Evolutionary conservation across 768 basidiomycete species (phyloP), one percentile per base, ranked within the genome.

Genomic region (Suillus brevipes): DNA sequence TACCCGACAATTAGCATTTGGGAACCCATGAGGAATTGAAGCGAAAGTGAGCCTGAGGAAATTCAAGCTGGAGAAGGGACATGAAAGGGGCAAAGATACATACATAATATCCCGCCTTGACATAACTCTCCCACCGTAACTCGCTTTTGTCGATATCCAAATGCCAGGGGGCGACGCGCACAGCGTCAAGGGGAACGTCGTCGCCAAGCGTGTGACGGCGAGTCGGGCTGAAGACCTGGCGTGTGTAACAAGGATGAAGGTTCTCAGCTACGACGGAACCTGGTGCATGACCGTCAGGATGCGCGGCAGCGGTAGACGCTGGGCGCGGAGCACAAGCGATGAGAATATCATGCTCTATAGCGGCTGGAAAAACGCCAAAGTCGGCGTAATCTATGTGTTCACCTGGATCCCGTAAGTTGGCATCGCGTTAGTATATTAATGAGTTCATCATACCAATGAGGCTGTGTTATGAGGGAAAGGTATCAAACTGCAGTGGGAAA

Each of bases 361-460:
- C 94, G n/a, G 89, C 84, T 18, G 93, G 94, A 42, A 95, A 82
- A 9, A 92, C 92, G 4, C 93, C 93, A 68, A 94, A 93, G 34
- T 93, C 79, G 0, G 89, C 86, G 68, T 94, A 94, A 75, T 94
- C 92, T 73, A 94, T 90, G 72, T 94, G 90, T 78, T 93, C 91
- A 38, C 91, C 91, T 87, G 78, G 73, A 20, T 77, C 62, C 60
- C 64, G 34, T n/a, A 38, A 53, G 61, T 62, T 56, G 47, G 43
- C 25, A 53, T 12, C 31, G 12, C 42, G 37, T 42, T 40, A n/a
- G n/a, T n/a, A 38, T 38, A 20, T 6, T 31, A 20, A 53, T 69
- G 66, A 62, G 10, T 79, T 81, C 16, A 72, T 6, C 20, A 6
- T 67, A 74, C 79, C 78, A 68, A 81, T 80, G 34, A 80, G 69